These are phyloP conservation scores for Telopea speciosissima DNA, from an alignment of 177 flowering plant species.

Conservation along the genomic window DNA sequence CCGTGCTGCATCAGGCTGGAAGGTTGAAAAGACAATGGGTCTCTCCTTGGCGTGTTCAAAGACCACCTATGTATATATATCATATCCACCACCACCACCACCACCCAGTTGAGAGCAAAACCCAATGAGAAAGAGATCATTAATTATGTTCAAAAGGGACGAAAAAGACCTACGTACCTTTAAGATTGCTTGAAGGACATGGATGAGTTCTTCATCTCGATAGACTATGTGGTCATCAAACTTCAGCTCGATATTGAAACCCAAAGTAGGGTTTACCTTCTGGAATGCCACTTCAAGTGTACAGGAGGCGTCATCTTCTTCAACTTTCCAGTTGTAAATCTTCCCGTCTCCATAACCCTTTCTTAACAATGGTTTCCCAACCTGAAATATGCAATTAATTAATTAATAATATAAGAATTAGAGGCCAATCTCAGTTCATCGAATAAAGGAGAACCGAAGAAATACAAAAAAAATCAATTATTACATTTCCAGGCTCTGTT, in stretches of 20 bases:
- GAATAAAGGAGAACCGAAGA: background rate
- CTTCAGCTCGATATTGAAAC: slow-evolving; percentile 89
- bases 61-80: too few relatives aligned
- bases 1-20: slow-evolving; percentile 84
- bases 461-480: background rate
- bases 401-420: background rate
- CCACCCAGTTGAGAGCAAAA: background rate
- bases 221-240: slow-evolving; percentile 76
- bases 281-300: slow-evolving; percentile 79
- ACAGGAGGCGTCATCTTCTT: slow-evolving; percentile 59
- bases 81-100: too few relatives aligned
- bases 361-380: slow-evolving; percentile 56
- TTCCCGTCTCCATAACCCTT: slow-evolving; percentile 73
- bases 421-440: background rate
- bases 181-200: slow-evolving; percentile 48
- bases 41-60: slow-evolving; percentile 53
- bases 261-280: slow-evolving; percentile 55
- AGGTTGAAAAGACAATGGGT: slow-evolving; percentile 73
- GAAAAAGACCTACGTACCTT: slow-evolving; percentile 33
- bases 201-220: slow-evolving; percentile 36
- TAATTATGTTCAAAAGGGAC: background rate
- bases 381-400: slow-evolving; percentile 12
- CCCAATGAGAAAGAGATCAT: too few relatives aligned
- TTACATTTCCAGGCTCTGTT: slow-evolving; percentile 34
- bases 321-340: slow-evolving; percentile 62